phyloP scores from a whole-genome alignment of 108 stramenopile genomes.

The Pseudonitzschia pungens region DNA sequence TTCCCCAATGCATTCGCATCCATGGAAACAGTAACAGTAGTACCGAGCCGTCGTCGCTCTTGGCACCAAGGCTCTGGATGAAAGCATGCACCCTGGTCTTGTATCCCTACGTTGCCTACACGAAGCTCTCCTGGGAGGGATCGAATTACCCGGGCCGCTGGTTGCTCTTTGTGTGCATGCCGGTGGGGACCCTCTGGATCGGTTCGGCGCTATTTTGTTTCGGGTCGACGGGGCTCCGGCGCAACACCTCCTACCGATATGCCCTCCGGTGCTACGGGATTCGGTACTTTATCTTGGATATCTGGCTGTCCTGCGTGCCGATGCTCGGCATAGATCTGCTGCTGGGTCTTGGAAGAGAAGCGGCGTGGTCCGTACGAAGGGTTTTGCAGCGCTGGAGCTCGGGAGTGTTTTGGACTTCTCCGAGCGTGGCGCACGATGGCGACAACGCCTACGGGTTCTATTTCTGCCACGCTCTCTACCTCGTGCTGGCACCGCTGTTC shows the following conservation, averaged over 20 bases:
- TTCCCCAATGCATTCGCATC: background rate
- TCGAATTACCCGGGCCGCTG: conserved; percentile 3
- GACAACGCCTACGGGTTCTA: background rate
- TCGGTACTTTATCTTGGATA: background rate
- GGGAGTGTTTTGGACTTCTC: background rate
- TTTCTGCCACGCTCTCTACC: background rate
- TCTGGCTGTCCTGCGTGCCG: background rate
- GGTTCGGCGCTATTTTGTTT: background rate
- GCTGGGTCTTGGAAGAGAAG: background rate
- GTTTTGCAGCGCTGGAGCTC: background rate
- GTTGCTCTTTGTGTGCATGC: conserved; percentile 12
- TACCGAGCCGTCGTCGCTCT: background rate
- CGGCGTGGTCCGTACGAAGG: background rate
- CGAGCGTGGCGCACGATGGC: background rate
- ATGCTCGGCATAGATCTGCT: background rate
- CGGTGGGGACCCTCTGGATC: conserved; percentile 1
- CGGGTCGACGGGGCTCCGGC: background rate
- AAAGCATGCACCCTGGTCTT: background rate
- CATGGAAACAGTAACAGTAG: background rate
- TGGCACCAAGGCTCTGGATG: background rate
- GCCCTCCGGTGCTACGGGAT: background rate
- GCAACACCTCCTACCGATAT: background rate
- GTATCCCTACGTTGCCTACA: conserved; percentile 8
- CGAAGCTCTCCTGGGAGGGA: background rate
- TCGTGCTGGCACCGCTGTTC: background rate